Conservation (phyloP, 352 stramenopile species). For the Blastocystis sp. region DNA sequence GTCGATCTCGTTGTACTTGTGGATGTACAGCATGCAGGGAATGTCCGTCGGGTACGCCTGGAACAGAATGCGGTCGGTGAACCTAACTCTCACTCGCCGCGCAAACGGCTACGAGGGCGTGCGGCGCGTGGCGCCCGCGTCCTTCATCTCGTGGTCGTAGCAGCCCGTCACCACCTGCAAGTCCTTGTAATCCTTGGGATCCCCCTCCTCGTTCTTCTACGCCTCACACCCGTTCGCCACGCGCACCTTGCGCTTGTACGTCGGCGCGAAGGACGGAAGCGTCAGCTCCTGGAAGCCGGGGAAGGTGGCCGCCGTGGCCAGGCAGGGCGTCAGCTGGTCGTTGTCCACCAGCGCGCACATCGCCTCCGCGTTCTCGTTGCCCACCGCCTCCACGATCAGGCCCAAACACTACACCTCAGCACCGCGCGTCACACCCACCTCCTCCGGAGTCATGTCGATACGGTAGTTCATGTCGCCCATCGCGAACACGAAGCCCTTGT, state of each 20-base stretch:
- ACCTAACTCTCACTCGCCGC: slow-evolving; percentile 1
- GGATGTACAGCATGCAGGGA: slow-evolving; percentile 50
- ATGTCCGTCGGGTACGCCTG: slow-evolving; percentile 45
- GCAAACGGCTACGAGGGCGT: slow-evolving; percentile 28
- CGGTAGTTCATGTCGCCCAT: slow-evolving; percentile 69
- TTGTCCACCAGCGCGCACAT: slow-evolving; percentile 36
- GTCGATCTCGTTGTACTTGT: slow-evolving; percentile 65
- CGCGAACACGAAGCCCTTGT: slow-evolving; percentile 50
- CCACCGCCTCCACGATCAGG: slow-evolving; percentile 55
- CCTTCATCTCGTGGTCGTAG: slow-evolving; percentile 65
- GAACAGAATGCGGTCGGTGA: slow-evolving; percentile 64
- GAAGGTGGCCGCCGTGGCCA: slow-evolving; percentile 63
- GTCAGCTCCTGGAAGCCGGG: slow-evolving; percentile 67
- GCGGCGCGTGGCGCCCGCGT: slow-evolving; percentile 30
- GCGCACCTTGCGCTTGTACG: slow-evolving; percentile 60
- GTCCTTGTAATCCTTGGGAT: slow-evolving; percentile 41
- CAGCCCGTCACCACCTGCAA: slow-evolving; percentile 18
- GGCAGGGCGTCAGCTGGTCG: slow-evolving; percentile 58
- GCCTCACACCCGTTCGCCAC: neutral
- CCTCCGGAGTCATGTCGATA: slow-evolving; percentile 58
- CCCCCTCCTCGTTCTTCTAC: slow-evolving; percentile 47
- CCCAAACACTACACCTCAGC: slow-evolving; percentile 40
- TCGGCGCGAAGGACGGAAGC: slow-evolving; percentile 39
- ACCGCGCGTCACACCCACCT: neutral
- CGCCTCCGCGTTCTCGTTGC: slow-evolving; percentile 40